Evolutionary conservation across 352 stramenopile species (phyloP).

Genomic region (Elongisporangium undulatum): DNA sequence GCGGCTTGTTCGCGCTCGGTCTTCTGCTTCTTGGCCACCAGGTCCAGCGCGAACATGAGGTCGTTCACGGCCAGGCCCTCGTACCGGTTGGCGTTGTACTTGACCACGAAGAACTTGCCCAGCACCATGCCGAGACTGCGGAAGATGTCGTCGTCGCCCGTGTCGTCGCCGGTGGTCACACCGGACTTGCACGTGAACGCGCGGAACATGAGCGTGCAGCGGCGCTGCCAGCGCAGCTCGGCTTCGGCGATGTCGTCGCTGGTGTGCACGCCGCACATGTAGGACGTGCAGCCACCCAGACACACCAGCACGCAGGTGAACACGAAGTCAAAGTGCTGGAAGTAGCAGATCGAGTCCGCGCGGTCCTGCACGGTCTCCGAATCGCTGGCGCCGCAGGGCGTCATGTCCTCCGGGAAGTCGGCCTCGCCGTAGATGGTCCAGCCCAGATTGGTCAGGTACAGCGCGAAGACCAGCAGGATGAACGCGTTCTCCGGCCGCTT

Average conservation of each 20-base stretch:
- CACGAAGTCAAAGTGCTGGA: constrained; percentile 72
- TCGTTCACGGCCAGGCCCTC: constrained; percentile 69
- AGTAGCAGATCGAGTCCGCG: constrained; percentile 49
- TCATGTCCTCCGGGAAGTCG: constrained; percentile 44
- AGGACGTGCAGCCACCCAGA: constrained; percentile 42
- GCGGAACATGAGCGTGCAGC: constrained; percentile 57
- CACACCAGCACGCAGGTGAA: constrained; percentile 39
- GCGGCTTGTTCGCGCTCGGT: constrained; percentile 34
- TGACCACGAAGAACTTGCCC: constrained; percentile 71
- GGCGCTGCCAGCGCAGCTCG: constrained; percentile 60
- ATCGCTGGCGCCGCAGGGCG: constrained; percentile 16
- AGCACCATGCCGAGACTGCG: constrained; percentile 56
- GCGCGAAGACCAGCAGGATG: constrained; percentile 53
- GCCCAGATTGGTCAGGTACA: constrained; percentile 46
- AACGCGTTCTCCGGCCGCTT: constrained; percentile 43
- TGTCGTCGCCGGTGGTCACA: constrained; percentile 14
- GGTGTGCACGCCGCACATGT: constrained; percentile 66
- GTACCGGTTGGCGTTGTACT: constrained; percentile 61
- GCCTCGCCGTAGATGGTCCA: constrained; percentile 61
- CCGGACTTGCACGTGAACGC: constrained; percentile 44
- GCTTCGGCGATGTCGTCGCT: constrained; percentile 43
- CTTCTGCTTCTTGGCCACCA: constrained; percentile 56
- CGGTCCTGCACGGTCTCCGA: constrained; percentile 50
- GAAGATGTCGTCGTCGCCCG: constrained; percentile 65
- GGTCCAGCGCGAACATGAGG: constrained; percentile 58